Conservation (phyloP, 768 basidiomycete genomes). For the Crassisporium funariophilum region DNA sequence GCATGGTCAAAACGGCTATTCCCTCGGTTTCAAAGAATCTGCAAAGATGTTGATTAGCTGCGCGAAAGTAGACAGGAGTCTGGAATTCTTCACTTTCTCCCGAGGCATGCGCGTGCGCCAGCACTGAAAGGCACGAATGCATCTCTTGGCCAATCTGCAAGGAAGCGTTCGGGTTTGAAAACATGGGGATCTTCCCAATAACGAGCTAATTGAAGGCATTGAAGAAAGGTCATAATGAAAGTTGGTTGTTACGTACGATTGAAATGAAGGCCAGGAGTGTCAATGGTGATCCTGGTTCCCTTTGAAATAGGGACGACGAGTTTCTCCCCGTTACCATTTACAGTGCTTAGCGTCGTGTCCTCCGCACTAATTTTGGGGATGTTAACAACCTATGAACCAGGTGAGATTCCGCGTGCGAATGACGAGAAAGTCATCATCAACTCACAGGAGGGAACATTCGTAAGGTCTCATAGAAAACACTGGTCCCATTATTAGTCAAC, state of each 20-base stretch:
- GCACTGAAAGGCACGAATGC: slow-evolving; percentile 54
- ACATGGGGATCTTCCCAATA: slow-evolving; percentile 46
- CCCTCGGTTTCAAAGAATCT: slow-evolving; percentile 58
- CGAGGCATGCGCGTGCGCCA: background rate
- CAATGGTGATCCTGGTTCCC: slow-evolving; percentile 34
- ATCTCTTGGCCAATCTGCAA: slow-evolving; percentile 49
- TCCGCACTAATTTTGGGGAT: slow-evolving; percentile 46
- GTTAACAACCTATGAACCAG: slow-evolving; percentile 27
- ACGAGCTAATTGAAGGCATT: slow-evolving; percentile 30
- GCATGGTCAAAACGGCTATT: slow-evolving; percentile 50
- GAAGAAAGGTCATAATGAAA: background rate
- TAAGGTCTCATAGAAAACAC: slow-evolving; percentile 44
- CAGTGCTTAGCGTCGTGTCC: slow-evolving; percentile 38
- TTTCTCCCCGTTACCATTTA: slow-evolving; percentile 37
- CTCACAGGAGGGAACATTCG: slow-evolving; percentile 34
- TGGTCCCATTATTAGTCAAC: no score
- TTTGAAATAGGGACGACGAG: slow-evolving; percentile 39
- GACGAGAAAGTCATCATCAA: background rate
- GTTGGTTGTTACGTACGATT: slow-evolving; percentile 41
- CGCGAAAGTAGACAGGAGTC: no score
- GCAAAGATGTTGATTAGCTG: no score
- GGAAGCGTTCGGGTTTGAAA: slow-evolving; percentile 45
- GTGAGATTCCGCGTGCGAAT: background rate
- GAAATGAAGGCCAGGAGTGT: slow-evolving; percentile 44
- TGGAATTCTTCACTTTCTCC: background rate